Base-by-base conservation (phyloP, 2,329 filamentous ascomycete genomes). In the Aureobasidium sp. region DNA sequence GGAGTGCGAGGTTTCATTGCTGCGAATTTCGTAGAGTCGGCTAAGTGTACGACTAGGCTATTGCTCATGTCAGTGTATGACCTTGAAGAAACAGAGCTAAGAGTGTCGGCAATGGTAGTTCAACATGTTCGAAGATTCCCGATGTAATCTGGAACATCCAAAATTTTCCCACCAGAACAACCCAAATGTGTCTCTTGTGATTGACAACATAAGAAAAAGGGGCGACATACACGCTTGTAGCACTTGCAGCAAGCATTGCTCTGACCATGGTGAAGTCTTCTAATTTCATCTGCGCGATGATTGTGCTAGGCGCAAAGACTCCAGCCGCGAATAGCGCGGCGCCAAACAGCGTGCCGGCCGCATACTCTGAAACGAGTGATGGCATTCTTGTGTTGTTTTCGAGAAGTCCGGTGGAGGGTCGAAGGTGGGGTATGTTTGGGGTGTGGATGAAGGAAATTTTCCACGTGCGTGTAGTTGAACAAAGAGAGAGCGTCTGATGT, bases 241-340 rank as follows among this genome's bases (percentile, higher is more conserved):
- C 85, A 10, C 83, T 83, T 3, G 85, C 86, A 1, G 82, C 78
- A 4, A 88, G 72, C 67, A 89, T 88, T 10, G 79, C 78, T 71
- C 87, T 81, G 34, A 86, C 69, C 85, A 89, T 88, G 69, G 85
- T 84, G 72, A 82, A 87, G 68, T 86, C 80, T 51, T 79, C 73
- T 49, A 87, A 75, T 29, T 76, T 78, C 74, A 89, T 79, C 74
- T 89, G 86, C 9, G 77, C 74, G 61, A 83, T 71, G 66, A 89
- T 85, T 50, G 86, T 77, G 0, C 79, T 74, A 0, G 86, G 85
- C 25, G 57, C 75, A 67, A 82, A 82, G 61, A 88, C 82, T 34
- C 85, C 85, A 1, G 85, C 79, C 3, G 79, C 80, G 36, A 82
- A 77, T 47, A 88, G 77, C 61, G 85, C 82, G 11, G 81, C 81